phyloP scores from a whole-genome alignment of 805 yeast genomes.

The Candida mattraensis region DNA sequence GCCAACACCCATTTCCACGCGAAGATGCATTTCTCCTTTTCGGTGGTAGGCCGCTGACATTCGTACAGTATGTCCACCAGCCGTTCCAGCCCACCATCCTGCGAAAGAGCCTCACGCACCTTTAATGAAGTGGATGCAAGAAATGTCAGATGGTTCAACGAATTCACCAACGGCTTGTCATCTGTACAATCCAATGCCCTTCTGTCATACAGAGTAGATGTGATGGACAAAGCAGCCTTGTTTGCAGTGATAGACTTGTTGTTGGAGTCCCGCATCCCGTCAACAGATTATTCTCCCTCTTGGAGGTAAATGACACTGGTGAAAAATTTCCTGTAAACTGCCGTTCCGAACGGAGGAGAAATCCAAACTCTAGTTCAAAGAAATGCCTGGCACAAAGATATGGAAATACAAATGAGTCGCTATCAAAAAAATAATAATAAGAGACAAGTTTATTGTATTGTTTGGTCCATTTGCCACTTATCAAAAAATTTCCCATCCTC shows the following conservation, averaged over 20 bases:
- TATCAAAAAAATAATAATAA: too few species aligned
- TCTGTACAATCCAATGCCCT: constrained; percentile 90
- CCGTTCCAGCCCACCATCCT: constrained; percentile 91
- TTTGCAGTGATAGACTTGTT: constrained; percentile 75
- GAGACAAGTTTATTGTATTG: too few species aligned
- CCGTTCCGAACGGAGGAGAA: too few species aligned
- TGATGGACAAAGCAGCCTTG: constrained; percentile 89
- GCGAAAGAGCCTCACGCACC: constrained; percentile 84
- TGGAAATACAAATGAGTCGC: too few species aligned
- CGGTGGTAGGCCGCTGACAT: constrained; percentile 48
- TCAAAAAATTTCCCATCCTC: constrained; percentile 2
- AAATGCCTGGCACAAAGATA: too few species aligned
- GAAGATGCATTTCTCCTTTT: constrained; percentile 47
- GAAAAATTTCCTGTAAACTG: too few species aligned
- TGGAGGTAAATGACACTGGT: too few species aligned
- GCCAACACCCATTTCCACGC: constrained; percentile 98
- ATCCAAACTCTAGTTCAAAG: too few species aligned
- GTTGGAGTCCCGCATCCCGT: constrained; percentile 93
- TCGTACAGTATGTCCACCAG: constrained; percentile 82
- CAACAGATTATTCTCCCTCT: background rate
- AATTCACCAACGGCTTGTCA: constrained; percentile 86
- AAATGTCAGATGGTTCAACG: constrained; percentile 85
- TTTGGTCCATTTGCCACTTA: constrained; percentile 14
- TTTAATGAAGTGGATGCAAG: constrained; percentile 82
- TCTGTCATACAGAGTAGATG: constrained; percentile 86